Conservation (phyloP, 73 alveolate species). For the Stentor roeselii region DNA sequence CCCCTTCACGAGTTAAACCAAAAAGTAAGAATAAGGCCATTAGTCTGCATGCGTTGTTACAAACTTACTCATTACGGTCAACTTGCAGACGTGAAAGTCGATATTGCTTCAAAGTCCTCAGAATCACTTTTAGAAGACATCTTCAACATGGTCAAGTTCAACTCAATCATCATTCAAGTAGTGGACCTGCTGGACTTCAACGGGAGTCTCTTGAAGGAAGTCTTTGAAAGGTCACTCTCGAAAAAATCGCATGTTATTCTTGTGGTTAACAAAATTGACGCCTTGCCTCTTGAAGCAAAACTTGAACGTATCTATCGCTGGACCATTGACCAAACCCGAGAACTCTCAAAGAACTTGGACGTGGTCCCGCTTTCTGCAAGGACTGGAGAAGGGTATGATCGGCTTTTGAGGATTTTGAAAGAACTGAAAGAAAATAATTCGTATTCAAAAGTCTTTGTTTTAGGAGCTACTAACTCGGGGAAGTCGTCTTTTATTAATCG, state of each 20-base stretch:
- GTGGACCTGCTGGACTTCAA: conserved; percentile 57
- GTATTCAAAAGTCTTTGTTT: conserved; percentile 42
- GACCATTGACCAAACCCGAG: conserved; percentile 35
- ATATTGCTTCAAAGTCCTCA: neutral
- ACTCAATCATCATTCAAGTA: conserved; percentile 45
- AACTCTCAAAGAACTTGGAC: neutral
- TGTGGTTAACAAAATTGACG: conserved; percentile 55
- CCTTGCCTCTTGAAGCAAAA: conserved; percentile 42
- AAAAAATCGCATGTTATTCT: conserved; percentile 38
- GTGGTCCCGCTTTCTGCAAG: conserved; percentile 45
- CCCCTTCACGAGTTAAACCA: neutral
- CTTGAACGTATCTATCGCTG: conserved; percentile 38
- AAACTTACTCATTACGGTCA: neutral
- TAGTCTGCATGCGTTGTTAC: neutral
- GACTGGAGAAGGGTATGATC: conserved; percentile 49
- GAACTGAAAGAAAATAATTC: conserved; percentile 25
- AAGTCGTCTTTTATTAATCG: conserved; percentile 53
- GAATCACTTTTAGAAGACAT: conserved; percentile 23
- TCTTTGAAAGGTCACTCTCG: conserved; percentile 32
- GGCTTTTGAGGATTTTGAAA: conserved; percentile 32
- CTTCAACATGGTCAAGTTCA: conserved; percentile 21
- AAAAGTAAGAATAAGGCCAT: neutral
- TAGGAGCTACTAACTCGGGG: conserved; percentile 66
- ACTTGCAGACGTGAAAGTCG: neutral
- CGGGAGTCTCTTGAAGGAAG: conserved; percentile 47